Evolutionary conservation across 2,329 filamentous ascomycete species (phyloP), one percentile per base, ranked within the genome.

Genomic region (Acrodontium crateriforme): DNA sequence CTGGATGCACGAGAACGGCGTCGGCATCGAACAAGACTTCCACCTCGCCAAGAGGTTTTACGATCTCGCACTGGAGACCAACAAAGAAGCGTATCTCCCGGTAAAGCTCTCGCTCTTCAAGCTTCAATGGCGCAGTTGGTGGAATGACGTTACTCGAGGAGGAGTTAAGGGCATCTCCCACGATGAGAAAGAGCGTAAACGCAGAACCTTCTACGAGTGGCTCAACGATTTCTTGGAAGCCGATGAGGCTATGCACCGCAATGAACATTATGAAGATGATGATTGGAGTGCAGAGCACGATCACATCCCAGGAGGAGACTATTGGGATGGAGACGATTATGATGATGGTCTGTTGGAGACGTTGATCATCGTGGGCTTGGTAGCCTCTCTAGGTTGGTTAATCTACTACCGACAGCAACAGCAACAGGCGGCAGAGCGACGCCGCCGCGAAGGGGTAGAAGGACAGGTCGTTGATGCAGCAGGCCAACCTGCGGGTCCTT

Each of bases 1-100:
- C 4, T 98, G 89, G 89, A 95, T 98, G 87, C 84, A 98, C 48
- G 89, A 98, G 56, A 94, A 95, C 47, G 89, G 89, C 6, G 67
- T 95, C 27, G 83, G 85, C 2, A 70, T 95, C 12, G 78, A 80
- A 30, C 89, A 98, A 51, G 89, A 98, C 50, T 98, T 91, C 52
- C 89, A 98, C 49, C 73, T 98, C 31, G 89, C 91, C 2, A 98
- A 98, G 58, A 68, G 89, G 29, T 93, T 85, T 56, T 98, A 98
- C 49, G 89, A 98, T 45, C 69, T 89, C 35, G 87, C 89, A 1
- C 61, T 94, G 16, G 82, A 85, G 47, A 85, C 87, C 1, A 98
- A 93, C 45, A 69, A 47, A 7, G 91, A 98, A 55, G 85, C 89
- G 0, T 95, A 95, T 50, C 65, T 95, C 1, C 89, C 89, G 0